Evolutionary conservation across 208 protist genomes (phyloP).

Genomic region (Kentomonas sorsogonicus): DNA sequence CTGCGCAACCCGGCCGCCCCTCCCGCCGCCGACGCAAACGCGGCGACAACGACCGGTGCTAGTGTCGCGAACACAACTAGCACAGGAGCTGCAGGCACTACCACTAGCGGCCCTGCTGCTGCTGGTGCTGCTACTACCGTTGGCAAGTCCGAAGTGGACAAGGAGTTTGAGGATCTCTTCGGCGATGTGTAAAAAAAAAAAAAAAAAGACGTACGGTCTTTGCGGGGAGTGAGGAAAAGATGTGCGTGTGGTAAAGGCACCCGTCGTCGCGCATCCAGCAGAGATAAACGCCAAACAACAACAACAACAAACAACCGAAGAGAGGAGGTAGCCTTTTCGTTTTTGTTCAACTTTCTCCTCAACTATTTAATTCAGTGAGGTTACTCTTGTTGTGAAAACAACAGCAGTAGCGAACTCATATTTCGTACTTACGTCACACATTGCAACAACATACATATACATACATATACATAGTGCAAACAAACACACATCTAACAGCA

Average conservation of each 20-base stretch:
- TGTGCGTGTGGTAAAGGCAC: too few relatives aligned
- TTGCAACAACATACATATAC: background rate
- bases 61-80: too few relatives aligned
- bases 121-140: conserved; percentile 2
- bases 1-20: conserved; percentile 9
- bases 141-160: conserved; percentile 18
- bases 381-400: background rate
- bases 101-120: background rate
- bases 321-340: conserved; percentile 1
- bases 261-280: too few relatives aligned
- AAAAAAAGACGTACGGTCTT: background rate
- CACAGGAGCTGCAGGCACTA: too few relatives aligned
- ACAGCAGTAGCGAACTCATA: background rate
- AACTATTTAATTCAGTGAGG: too few relatives aligned
- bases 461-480: background rate
- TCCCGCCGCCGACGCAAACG: conserved; percentile 10
- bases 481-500: background rate
- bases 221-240: too few relatives aligned
- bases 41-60: background rate
- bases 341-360: too few relatives aligned
- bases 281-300: background rate
- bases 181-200: conserved; percentile 12
- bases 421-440: conserved; percentile 1
- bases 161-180: conserved; percentile 51
- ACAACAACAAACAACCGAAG: background rate